Base-by-base conservation (phyloP, 2,329 filamentous ascomycete genomes). In the Erysiphe pulchra region DNA sequence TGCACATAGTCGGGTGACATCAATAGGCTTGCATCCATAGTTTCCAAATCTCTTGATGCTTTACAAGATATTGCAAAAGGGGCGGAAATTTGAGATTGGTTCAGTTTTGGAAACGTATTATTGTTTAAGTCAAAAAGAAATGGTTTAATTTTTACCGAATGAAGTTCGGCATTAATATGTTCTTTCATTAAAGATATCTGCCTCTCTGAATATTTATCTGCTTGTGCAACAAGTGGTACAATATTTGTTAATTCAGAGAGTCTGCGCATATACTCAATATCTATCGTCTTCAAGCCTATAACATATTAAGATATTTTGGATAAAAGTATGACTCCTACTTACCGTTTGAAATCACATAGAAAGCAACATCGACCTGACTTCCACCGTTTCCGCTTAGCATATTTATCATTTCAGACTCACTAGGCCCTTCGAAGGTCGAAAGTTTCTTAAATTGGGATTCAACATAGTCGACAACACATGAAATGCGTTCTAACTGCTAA, bases 1-100 rank as follows among this genome's bases (percentile, higher is more conserved):
- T 83, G 78, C 13, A 90, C 66, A 57, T 94, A 95, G 54, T 90
- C 81, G 1, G 86, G 78, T 47, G 77, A 85, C 87, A 95, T 95
- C 16, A 95, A 69, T 0, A 92, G 66, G 55, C 84, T 93, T 16
- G 86, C 87, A 58, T 95, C 87, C 77, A 95, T 92, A 39, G 70
- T 75, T 36, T 93, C 83, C 49, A 75, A 64, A 54, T 94, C 84
- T 18, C 72, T 71, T 1, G 70, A 73, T 20, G 72, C 66, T 12
- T 72, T 71, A 17, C 80, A 90, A 1, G 87, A 94, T 17, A 93
- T 69, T 0, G 82, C 75, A 56, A 82, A 92, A 2, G 77, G 73
- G 48, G 64, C 63, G 12, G 59, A 58, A 1, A 60, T 54, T n/a
- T 49, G 50, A 38, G 48, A 50, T 34, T n/a, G 32, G 4, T 11